These are phyloP conservation scores for Hyparrhenia diplandra DNA, from an alignment of 176 grass and related monocot genomes.

Conservation along the genomic window DNA sequence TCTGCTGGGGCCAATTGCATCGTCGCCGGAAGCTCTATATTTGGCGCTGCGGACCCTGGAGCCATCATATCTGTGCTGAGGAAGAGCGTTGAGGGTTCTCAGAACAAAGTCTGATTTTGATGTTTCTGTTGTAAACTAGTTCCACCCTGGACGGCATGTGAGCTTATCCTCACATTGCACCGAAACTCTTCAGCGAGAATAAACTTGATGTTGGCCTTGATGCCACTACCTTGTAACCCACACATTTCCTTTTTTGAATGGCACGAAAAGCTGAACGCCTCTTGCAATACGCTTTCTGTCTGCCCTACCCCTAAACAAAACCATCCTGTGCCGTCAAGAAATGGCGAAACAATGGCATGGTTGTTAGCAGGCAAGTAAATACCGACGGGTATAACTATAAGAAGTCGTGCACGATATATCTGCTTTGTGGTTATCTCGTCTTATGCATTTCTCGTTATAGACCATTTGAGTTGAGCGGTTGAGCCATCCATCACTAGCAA, in stretches of 20 bases:
- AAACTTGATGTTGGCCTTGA: slow-evolving; percentile 5
- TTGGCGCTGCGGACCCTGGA: slow-evolving; percentile 60
- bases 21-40: slow-evolving; percentile 95
- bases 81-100: slow-evolving; percentile 62
- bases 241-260: neutral
- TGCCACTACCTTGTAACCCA: neutral
- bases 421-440: too few species aligned
- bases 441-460: too few species aligned
- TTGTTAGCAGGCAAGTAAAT: too few species aligned
- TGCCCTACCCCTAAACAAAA: too few species aligned
- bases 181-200: neutral
- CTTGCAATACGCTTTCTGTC: neutral
- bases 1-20: slow-evolving; percentile 90
- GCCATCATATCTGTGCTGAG: slow-evolving; percentile 70
- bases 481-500: too few species aligned
- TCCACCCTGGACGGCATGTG: neutral
- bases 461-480: too few species aligned
- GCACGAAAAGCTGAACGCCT: neutral
- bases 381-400: too few species aligned
- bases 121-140: slow-evolving; percentile 13
- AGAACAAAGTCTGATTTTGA: slow-evolving; percentile 34
- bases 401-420: too few species aligned
- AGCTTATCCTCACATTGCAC: neutral
- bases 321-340: too few species aligned
- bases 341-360: too few species aligned